A percentile compares a stretch with the other conserved stretches of the same genome.
phyloP scores from a whole-genome alignment of 257 asterid genomes.

The Buddleja alternifolia region DNA sequence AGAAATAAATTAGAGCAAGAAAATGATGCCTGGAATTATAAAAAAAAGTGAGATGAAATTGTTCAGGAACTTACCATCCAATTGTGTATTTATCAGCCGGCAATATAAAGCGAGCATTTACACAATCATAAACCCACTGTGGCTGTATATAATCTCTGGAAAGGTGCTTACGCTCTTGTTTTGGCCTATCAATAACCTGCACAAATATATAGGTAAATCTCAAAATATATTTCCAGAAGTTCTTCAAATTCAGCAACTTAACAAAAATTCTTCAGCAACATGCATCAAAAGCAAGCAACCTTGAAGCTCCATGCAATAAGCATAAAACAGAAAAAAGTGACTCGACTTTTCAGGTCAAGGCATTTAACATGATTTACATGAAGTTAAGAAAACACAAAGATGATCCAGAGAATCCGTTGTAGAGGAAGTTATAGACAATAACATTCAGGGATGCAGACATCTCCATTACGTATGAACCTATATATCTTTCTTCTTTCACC shows the following conservation, averaged over 20 bases:
- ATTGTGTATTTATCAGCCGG: slow-evolving; percentile 76
- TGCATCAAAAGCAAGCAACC: neutral
- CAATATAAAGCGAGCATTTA: slow-evolving; percentile 79
- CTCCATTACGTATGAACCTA: neutral
- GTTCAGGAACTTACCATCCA: slow-evolving; percentile 63
- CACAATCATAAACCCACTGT: slow-evolving; percentile 93
- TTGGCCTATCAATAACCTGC: slow-evolving; percentile 95
- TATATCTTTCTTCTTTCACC: neutral
- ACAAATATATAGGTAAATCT: slow-evolving; percentile 11
- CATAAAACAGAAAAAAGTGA: too few species aligned
- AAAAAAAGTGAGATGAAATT: slow-evolving; percentile 17
- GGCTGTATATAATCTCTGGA: slow-evolving; percentile 95
- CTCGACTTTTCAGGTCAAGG: too few species aligned
- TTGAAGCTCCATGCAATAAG: too few species aligned
- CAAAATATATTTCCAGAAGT: slow-evolving; percentile 5
- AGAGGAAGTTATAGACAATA: too few species aligned
- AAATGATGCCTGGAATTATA: neutral
- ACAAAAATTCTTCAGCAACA: neutral
- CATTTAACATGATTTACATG: too few species aligned
- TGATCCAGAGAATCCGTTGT: too few species aligned
- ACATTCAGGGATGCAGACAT: too few species aligned
- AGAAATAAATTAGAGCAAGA: neutral
- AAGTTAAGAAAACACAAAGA: too few species aligned
- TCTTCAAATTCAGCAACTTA: neutral
- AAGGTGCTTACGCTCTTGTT: slow-evolving; percentile 76